These are phyloP conservation scores for Ceratobasidium sp. DNA, from an alignment of 1,284 basidiomycete species.

Conservation along the genomic window DNA sequence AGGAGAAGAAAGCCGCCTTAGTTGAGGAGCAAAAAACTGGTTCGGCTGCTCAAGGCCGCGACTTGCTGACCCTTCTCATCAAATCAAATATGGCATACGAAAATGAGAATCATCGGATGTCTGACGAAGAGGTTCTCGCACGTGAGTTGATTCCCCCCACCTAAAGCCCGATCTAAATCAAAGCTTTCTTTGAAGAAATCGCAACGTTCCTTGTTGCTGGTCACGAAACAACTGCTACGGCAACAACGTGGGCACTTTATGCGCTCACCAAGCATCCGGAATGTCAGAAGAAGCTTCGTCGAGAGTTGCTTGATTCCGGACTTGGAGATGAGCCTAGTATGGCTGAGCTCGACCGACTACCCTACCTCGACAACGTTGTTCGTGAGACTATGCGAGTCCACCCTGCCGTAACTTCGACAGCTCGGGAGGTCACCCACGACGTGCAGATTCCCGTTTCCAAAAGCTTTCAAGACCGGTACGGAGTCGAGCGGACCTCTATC, in stretches of 20 bases:
- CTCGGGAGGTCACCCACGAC: slow-evolving; percentile 52
- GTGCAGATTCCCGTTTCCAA: slow-evolving; percentile 57
- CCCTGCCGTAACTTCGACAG: slow-evolving; percentile 49
- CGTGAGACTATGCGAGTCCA: slow-evolving; percentile 55
- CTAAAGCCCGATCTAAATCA: too few species aligned
- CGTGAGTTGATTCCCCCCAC: slow-evolving; percentile 59
- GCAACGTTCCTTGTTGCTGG: slow-evolving; percentile 51
- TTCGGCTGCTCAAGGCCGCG: slow-evolving; percentile 52
- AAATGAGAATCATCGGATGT: slow-evolving; percentile 58
- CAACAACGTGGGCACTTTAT: slow-evolving; percentile 60
- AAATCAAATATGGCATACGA: slow-evolving; percentile 60
- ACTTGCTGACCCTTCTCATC: slow-evolving; percentile 50
- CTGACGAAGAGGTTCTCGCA: slow-evolving; percentile 63
- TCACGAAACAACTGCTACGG: slow-evolving; percentile 58
- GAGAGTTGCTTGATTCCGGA: slow-evolving; percentile 67
- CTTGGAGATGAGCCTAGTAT: slow-evolving; percentile 61
- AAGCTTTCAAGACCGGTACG: slow-evolving; percentile 61
- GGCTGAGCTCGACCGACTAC: slow-evolving; percentile 57
- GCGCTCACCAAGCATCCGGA: slow-evolving; percentile 61
- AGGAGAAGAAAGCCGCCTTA: slow-evolving; percentile 57
- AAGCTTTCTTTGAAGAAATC: slow-evolving; percentile 6
- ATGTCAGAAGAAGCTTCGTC: slow-evolving; percentile 75
- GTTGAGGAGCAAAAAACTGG: slow-evolving; percentile 40
- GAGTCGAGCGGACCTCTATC: slow-evolving; percentile 58
- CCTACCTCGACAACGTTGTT: slow-evolving; percentile 59